Percentiles rank a stretch among this genome's conserved stretches.
phyloP scores from a whole-genome alignment of 306 rosid species.

The Comarum palustre region DNA sequence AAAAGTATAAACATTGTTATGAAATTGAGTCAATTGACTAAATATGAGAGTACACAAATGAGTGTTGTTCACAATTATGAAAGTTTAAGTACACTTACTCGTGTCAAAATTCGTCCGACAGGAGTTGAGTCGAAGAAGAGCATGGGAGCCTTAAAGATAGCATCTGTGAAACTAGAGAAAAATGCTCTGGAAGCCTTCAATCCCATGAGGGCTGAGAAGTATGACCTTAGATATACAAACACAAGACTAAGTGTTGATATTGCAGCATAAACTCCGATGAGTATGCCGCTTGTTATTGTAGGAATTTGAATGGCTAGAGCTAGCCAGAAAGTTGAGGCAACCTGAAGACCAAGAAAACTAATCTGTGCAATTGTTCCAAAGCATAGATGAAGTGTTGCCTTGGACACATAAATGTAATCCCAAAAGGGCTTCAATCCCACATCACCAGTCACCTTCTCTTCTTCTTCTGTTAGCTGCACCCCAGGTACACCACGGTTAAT shows the following conservation, averaged over 20 bases:
- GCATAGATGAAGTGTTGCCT: slow-evolving; percentile 34
- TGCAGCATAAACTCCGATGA: slow-evolving; percentile 52
- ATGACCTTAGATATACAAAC: slow-evolving; percentile 44
- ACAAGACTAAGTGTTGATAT: slow-evolving; percentile 46
- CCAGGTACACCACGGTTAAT: slow-evolving; percentile 22
- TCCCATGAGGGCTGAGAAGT: slow-evolving; percentile 46
- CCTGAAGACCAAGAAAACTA: slow-evolving; percentile 46
- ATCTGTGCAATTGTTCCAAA: slow-evolving; percentile 23
- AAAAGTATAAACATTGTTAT: slow-evolving; percentile 2
- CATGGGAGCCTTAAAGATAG: slow-evolving; percentile 84
- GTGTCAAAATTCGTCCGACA: slow-evolving; percentile 66
- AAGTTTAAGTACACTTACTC: slow-evolving; percentile 42
- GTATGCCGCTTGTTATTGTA: slow-evolving; percentile 31
- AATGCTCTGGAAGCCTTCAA: slow-evolving; percentile 69
- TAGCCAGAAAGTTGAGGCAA: slow-evolving; percentile 61
- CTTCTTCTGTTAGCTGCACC: slow-evolving; percentile 65
- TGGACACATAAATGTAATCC: slow-evolving; percentile 54
- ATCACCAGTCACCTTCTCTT: slow-evolving; percentile 63
- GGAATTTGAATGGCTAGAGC: slow-evolving; percentile 62
- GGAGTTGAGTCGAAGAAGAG: slow-evolving; percentile 80
- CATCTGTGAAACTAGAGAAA: slow-evolving; percentile 50
- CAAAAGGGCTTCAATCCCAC: slow-evolving; percentile 62
- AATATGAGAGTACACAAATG: neutral
- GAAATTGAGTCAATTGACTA: neutral
- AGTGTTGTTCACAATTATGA: neutral